phyloP scores from a whole-genome alignment of 2,329 filamentous ascomycete genomes.

The Neobulgaria alba region DNA sequence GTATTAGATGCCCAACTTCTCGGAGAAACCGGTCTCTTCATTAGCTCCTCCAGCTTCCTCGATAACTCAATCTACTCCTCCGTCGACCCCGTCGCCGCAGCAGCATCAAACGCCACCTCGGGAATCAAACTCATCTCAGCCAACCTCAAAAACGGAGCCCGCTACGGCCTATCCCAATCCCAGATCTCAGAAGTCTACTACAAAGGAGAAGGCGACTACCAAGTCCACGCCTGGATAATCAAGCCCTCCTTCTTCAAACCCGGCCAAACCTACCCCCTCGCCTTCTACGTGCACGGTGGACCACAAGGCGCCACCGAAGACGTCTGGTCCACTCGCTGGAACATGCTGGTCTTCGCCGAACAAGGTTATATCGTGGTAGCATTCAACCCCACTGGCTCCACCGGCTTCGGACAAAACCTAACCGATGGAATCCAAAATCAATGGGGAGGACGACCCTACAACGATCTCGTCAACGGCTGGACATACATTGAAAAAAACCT shows the following conservation, averaged over 20 bases:
- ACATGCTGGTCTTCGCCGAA: slow-evolving; percentile 74
- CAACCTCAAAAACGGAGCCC: slow-evolving; percentile 13
- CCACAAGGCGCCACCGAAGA: slow-evolving; percentile 71
- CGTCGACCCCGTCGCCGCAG: slow-evolving; percentile 16
- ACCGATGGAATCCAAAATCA: slow-evolving; percentile 39
- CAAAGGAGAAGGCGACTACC: slow-evolving; percentile 18
- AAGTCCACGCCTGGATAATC: slow-evolving; percentile 19
- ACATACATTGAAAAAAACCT: slow-evolving; percentile 60
- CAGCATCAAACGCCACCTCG: slow-evolving; percentile 12
- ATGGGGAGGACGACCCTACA: slow-evolving; percentile 57
- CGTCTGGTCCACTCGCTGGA: slow-evolving; percentile 74
- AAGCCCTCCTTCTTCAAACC: slow-evolving; percentile 11
- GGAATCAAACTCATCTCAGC: slow-evolving; percentile 16
- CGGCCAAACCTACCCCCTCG: slow-evolving; percentile 12
- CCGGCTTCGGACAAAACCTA: slow-evolving; percentile 68
- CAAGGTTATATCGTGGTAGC: slow-evolving; percentile 75
- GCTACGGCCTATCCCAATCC: slow-evolving; percentile 12
- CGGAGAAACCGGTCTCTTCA: slow-evolving; percentile 36
- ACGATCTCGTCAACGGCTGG: slow-evolving; percentile 69
- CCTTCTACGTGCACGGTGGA: slow-evolving; percentile 56
- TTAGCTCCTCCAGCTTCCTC: slow-evolving; percentile 55
- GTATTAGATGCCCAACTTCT: slow-evolving; percentile 9
- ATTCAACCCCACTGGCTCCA: slow-evolving; percentile 74
- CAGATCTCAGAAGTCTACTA: slow-evolving; percentile 21
- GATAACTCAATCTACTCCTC: slow-evolving; percentile 65